These are phyloP conservation scores for Vanrija humicola DNA, from an alignment of 1,284 basidiomycete species.

Conservation along the genomic window DNA sequence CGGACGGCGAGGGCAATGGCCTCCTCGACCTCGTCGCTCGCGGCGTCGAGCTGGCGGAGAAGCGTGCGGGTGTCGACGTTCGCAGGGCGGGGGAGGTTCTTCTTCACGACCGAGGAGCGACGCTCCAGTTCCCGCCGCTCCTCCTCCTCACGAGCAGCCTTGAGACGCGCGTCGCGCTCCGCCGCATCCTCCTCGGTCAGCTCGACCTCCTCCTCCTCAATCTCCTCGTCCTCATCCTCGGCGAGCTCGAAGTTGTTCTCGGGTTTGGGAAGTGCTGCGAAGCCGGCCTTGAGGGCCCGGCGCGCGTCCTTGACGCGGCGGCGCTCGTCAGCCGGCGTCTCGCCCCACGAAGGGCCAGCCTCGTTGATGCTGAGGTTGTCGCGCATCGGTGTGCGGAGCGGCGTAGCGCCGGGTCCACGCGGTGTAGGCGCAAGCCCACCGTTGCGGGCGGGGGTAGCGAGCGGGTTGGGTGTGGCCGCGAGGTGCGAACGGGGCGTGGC, in stretches of 20 bases:
- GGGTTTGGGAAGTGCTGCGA: conserved; percentile 80
- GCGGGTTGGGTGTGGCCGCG: conserved; percentile 90
- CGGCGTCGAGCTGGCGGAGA: conserved; percentile 43
- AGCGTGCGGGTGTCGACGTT: conserved; percentile 70
- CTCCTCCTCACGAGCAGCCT: conserved; percentile 68
- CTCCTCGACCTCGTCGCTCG: conserved; percentile 54
- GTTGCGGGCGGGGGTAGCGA: conserved; percentile 71
- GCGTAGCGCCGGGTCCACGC: conserved; percentile 60
- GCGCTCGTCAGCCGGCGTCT: conserved; percentile 72
- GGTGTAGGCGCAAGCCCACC: conserved; percentile 61
- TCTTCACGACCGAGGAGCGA: conserved; percentile 76
- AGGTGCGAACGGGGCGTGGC: conserved; percentile 85
- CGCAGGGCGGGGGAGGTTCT: conserved; percentile 77
- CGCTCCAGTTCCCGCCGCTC: conserved; percentile 72
- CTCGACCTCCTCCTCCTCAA: conserved; percentile 48
- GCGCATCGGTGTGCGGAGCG: conserved; percentile 83
- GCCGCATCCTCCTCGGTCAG: conserved; percentile 80
- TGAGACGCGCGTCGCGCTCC: conserved; percentile 78
- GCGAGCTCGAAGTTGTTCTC: conserved; percentile 98
- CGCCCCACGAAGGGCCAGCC: conserved; percentile 58
- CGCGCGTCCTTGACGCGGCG: conserved; percentile 62
- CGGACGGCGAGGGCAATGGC: conserved; percentile 57
- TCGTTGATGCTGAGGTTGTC: conserved; percentile 87
- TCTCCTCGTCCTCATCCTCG: conserved; percentile 69
- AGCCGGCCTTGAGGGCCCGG: conserved; percentile 72